A percentile compares a stretch with the other conserved stretches of the same genome.
phyloP scores from a whole-genome alignment of 163 green algal species.

The Scenedesmus sp. region DNA sequence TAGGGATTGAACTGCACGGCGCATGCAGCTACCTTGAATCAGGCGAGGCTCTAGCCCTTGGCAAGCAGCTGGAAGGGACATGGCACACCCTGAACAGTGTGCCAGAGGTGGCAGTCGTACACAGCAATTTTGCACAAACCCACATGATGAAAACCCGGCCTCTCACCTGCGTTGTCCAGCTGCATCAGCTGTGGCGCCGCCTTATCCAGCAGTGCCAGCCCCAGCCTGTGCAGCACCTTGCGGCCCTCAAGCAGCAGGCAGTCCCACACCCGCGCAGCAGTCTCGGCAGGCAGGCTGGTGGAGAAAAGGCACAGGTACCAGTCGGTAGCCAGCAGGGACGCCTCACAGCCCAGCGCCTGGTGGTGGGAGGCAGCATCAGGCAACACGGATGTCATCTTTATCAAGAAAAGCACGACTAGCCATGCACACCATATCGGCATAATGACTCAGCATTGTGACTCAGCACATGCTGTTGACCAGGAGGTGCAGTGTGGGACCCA shows the following conservation, averaged over 20 bases:
- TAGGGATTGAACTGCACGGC: too few relatives aligned
- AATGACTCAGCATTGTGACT: background rate
- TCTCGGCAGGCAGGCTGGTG: slow-evolving; percentile 79
- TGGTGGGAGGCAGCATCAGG: background rate
- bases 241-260: slow-evolving; percentile 78
- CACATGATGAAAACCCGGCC: too few relatives aligned
- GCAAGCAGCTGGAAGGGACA: background rate
- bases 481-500: too few relatives aligned
- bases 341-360: slow-evolving; percentile 54
- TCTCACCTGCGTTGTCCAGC: slow-evolving; percentile 47
- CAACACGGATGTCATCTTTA: too few relatives aligned
- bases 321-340: slow-evolving; percentile 64
- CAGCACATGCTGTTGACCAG: background rate
- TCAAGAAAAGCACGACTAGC: background rate
- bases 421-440: too few relatives aligned
- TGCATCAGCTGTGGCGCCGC: slow-evolving; percentile 15
- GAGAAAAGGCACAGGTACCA: slow-evolving; percentile 82
- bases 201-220: slow-evolving; percentile 24
- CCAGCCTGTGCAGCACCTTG: slow-evolving; percentile 58
- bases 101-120: background rate
- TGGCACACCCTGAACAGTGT: background rate
- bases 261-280: slow-evolving; percentile 80
- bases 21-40: too few relatives aligned
- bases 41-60: too few relatives aligned
- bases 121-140: background rate